Base-by-base conservation (phyloP, 2,329 filamentous ascomycete genomes). In the Exophiala bonariae region DNA sequence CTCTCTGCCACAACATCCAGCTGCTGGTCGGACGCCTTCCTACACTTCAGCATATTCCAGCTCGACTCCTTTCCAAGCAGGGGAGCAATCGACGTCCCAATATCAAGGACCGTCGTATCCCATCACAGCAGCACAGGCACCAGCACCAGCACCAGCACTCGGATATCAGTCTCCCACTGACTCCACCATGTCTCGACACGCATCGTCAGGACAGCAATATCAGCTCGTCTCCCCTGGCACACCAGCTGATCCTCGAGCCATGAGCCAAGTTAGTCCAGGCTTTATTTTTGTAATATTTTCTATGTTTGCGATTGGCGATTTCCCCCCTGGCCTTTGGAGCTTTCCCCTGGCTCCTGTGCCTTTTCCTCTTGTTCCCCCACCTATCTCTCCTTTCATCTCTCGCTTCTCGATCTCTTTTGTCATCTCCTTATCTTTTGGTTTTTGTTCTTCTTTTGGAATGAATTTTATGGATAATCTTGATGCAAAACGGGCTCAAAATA, bases 281-380 rank as follows among this genome's bases (percentile, higher is more conserved):
- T 58, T 58, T 39, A 52, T 57, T 54, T 59, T 59, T 58, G 54
- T 58, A 58, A 59, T 50, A 48, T 56, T 58, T 54, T 54, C 52
- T 57, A 56, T 55, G 49, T 56, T 44, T 49, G 40, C 40, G 49
- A 39, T 46, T 18, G n/a, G n/a, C n/a, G n/a, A n/a, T n/a, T n/a
- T n/a, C n/a, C n/a, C n/a, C n/a, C n/a, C n/a, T n/a, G n/a, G n/a
- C n/a, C n/a, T 41, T 47, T 46, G 14, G 19, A 39, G 31, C n/a
- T 32, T 30, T 38, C 47, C 38, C 41, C 47, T 34, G 26, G 34
- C 28, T 50, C 42, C 44, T 38, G 48, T 49, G 23, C 41, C 36
- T 46, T 43, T 35, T 44, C 42, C 46, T 42, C 42, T 41, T 37
- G 13, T 7, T 34, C 17, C n/a, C 32, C 41, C 41, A 37, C 34